Evolutionary conservation across 805 yeast species (phyloP), one percentile per base, ranked within the genome.

Genomic region (Komagataella pastoris): DNA sequence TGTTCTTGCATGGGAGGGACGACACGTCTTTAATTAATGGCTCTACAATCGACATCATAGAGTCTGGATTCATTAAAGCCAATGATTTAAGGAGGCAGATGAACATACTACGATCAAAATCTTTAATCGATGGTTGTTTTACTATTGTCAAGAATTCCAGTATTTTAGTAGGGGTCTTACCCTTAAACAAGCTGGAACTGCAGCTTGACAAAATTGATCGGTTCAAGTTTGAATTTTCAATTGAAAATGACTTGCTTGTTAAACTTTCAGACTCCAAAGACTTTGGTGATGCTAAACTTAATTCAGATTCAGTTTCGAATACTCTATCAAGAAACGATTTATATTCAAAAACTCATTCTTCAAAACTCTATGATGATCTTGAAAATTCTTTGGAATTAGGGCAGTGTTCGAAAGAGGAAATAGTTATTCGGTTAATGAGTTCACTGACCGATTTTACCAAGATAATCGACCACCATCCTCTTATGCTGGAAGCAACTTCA

Each of bases 91-190:
- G 72, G 49, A 46, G 58, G 2, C 71, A 71, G 54, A 57, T 77
- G 40, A 49, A 54, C 2, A 51, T 61, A 7, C 61, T 76, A n/a
- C 79, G 74, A 45, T 56, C 59, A 17, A 64, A 66, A 14, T 71
- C 73, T 3, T 65, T 76, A 49, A 58, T 75, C 19, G 83, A 79
- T 60, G 82, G 81, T 0, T 75, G 79, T 55, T 58, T 79, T 19
- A 77, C 82, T 1, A 61, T 79, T 5, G 58, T 75, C n/a, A 23
- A 30, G 10, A 24, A 47, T 40, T 17, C 43, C 43, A 61, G 12
- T 54, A 59, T 51, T 44, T 68, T 62, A 57, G 70, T 73, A 17
- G 83, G 83, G 0, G 53, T 76, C 4, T 54, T 79, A 4, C 72
- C 76, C 36, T 76, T 72, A 24, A 74, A 80, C 0, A 79, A 75